Evolutionary conservation across 345 rosid species (phyloP).

Genomic region (Ceriops zippeliana): DNA sequence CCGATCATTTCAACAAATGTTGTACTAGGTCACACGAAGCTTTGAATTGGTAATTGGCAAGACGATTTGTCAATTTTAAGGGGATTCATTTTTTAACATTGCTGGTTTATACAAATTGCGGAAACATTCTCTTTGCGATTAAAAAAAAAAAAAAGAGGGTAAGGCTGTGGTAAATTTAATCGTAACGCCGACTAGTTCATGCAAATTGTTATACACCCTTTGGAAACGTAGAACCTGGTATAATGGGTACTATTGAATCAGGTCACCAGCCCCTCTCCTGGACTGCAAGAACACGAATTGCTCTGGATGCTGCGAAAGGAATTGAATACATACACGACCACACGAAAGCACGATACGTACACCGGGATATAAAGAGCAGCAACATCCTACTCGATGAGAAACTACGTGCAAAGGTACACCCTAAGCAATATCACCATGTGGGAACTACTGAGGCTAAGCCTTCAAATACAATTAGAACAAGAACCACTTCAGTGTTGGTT

Average conservation of each 20-base stretch:
- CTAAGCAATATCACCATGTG: neutral
- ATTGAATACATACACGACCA: constrained; percentile 69
- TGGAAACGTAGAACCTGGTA: neutral
- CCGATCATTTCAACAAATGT: neutral
- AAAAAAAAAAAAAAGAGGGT: too few relatives aligned
- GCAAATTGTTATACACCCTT: neutral
- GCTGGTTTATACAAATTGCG: too few relatives aligned
- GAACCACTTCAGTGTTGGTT: neutral
- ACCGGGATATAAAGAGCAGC: constrained; percentile 59
- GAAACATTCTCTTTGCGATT: too few relatives aligned
- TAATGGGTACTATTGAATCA: constrained; percentile 10
- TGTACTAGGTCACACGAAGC: too few relatives aligned
- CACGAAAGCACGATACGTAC: constrained; percentile 62
- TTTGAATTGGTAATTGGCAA: too few relatives aligned
- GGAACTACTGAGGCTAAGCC: too few relatives aligned
- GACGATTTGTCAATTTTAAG: too few relatives aligned
- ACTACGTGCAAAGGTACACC: constrained; percentile 53
- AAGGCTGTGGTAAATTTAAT: too few relatives aligned
- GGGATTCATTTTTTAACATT: too few relatives aligned
- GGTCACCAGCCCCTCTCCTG: constrained; percentile 59
- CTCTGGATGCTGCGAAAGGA: constrained; percentile 61
- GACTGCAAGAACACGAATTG: constrained; percentile 62
- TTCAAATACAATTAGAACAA: neutral
- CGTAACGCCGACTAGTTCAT: too few relatives aligned
- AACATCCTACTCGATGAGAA: constrained; percentile 58